Evolutionary conservation across 805 yeast species (phyloP), one percentile per base, ranked within the genome.

Genomic region (Lipomyces lipofer): DNA sequence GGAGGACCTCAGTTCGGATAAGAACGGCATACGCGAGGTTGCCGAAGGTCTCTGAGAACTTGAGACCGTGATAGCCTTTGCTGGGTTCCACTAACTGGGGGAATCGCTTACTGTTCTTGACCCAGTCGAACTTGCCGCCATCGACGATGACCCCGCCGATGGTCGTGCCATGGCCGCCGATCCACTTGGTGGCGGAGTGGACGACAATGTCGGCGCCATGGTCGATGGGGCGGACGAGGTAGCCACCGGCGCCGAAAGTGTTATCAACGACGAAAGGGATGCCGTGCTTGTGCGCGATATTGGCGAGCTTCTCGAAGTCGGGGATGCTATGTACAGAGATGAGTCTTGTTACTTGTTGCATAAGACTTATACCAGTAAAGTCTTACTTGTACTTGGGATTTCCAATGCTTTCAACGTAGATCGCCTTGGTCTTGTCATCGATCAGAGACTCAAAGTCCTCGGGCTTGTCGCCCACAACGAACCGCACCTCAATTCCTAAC

Each of bases 181-280:
- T 91, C 97, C 97, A 92, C 50, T 91, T 91, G 56, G 98, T 91
- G 51, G 97, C 96, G 58, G 97, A 90, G 72, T 91, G 96, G 19
- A 86, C 86, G 30, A 92, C 86, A 62, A 91, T 85, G 70, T 91
- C 97, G 44, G 89, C 97, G 63, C 97, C 97, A 66, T 81, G 86
- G 59, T 86, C 86, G 63, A 91, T 73, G 59, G 98, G 98, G 63
- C 80, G 83, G 56, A 88, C 81, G 65, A 87, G 80, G 76, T 74
- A 90, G 47, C 97, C 97, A 72, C 96, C 97, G 42, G 97, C 97
- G 69, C 96, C 98, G 66, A 91, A 91, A 17, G 98, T 91, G 81
- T 91, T 91, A 74, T 91, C 98, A 44, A 87, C 96, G 47, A 91
- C 92, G 44, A 92, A 83, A 47, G 96, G 95, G 46, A 90, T 77